Evolutionary conservation across 176 grass and related monocot genomes (phyloP).

Genomic region (Oryza officinalis): DNA sequence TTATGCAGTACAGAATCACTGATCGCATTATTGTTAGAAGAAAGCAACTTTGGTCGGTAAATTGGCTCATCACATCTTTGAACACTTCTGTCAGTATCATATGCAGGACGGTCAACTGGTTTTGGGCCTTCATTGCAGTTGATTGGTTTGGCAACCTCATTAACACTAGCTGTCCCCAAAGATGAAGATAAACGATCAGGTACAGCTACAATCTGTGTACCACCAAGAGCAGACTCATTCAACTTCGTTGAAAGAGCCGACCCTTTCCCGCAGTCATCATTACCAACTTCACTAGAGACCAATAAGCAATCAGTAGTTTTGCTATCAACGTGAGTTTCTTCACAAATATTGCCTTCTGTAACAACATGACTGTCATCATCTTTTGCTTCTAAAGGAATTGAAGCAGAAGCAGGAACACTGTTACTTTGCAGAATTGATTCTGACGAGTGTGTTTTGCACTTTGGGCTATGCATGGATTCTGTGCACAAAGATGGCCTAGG

Average conservation of each 20-base stretch:
- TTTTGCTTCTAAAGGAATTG: constrained; percentile 44
- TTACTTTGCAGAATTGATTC: constrained; percentile 38
- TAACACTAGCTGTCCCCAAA: constrained; percentile 51
- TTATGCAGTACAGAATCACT: constrained; percentile 21
- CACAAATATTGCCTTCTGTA: constrained; percentile 2
- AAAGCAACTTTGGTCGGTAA: constrained; percentile 17
- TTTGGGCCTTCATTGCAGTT: constrained; percentile 26
- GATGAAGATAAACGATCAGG: constrained; percentile 49
- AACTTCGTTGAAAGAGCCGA: constrained; percentile 29
- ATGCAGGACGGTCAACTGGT: constrained; percentile 34
- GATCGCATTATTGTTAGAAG: constrained; percentile 20
- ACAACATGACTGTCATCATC: constrained; percentile 8
- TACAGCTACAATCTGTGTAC: constrained; percentile 21
- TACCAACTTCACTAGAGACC: constrained; percentile 21
- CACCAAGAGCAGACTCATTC: constrained; percentile 32
- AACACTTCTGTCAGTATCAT: constrained; percentile 28
- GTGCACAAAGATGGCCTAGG: constrained; percentile 22
- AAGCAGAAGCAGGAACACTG: constrained; percentile 32
- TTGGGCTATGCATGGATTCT: constrained; percentile 29
- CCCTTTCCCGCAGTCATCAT: constrained; percentile 21
- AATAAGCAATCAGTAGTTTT: constrained; percentile 13
- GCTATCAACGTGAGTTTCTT: constrained; percentile 25
- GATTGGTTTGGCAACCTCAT: constrained; percentile 30
- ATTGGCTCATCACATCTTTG: constrained; percentile 14
- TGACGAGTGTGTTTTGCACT: constrained; percentile 24